phyloP scores from a whole-genome alignment of 441 rosid genomes.

The Pelargonium myrrhifolium region DNA sequence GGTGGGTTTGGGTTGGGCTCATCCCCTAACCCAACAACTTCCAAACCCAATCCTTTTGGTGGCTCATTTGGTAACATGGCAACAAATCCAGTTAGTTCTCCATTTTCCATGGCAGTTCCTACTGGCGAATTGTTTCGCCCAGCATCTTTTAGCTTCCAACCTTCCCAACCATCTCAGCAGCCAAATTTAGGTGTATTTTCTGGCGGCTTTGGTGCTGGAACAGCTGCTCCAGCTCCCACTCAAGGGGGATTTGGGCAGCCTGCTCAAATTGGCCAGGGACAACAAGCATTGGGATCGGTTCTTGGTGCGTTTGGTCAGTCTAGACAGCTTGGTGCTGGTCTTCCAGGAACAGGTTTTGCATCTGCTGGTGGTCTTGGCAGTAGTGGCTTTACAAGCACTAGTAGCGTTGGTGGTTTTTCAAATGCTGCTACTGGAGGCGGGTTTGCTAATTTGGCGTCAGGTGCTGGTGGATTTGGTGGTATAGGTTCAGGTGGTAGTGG shows the following conservation, averaged over 20 bases:
- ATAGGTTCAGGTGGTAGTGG: not conserved
- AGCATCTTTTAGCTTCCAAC: slow-evolving; percentile 75
- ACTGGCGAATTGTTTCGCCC: slow-evolving; percentile 80
- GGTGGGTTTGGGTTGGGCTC: slow-evolving; percentile 61
- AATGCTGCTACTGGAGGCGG: slow-evolving; percentile 57
- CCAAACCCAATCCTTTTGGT: slow-evolving; percentile 72
- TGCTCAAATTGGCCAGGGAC: slow-evolving; percentile 68
- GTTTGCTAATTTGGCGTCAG: slow-evolving; percentile 36
- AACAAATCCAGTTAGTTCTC: slow-evolving; percentile 36
- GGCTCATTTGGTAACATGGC: slow-evolving; percentile 52
- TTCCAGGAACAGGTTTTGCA: slow-evolving; percentile 51
- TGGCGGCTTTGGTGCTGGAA: slow-evolving; percentile 49
- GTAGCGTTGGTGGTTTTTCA: slow-evolving; percentile 44
- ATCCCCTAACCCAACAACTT: slow-evolving; percentile 36
- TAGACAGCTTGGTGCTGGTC: slow-evolving; percentile 67
- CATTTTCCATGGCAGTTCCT: slow-evolving; percentile 51
- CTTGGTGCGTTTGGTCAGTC: slow-evolving; percentile 96
- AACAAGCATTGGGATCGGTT: slow-evolving; percentile 85
- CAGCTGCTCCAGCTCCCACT: slow-evolving; percentile 40
- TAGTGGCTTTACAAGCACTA: slow-evolving; percentile 38
- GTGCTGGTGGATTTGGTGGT: slow-evolving; percentile 30
- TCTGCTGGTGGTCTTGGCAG: slow-evolving; percentile 39
- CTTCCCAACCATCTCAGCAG: slow-evolving; percentile 48
- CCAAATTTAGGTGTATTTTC: slow-evolving; percentile 43
- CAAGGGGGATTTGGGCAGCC: slow-evolving; percentile 77